A percentile compares a stretch with the other conserved stretches of the same genome.
phyloP scores from a whole-genome alignment of 129 eudicot species.

The Scalesia atractyloides region DNA sequence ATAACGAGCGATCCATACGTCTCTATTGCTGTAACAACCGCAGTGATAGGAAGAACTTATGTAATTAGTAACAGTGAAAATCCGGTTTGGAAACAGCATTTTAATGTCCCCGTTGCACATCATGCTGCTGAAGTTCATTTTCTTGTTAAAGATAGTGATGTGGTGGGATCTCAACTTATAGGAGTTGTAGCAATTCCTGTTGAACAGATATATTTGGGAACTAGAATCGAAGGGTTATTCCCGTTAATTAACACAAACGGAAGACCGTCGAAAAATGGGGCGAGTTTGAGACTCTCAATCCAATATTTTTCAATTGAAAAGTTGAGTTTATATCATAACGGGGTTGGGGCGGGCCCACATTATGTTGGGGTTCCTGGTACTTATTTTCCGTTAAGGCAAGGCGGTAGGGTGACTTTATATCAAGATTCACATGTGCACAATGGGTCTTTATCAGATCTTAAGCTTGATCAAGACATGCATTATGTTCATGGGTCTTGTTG shows the following conservation, averaged over 20 bases:
- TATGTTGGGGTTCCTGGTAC: constrained; percentile 52
- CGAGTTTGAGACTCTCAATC: constrained; percentile 68
- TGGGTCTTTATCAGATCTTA: constrained; percentile 66
- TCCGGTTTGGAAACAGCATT: constrained; percentile 91
- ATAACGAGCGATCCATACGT: constrained; percentile 82
- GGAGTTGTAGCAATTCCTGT: constrained; percentile 77
- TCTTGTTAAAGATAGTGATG: constrained; percentile 88
- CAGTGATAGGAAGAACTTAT: constrained; percentile 82
- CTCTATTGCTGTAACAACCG: constrained; percentile 57
- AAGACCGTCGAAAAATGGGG: constrained; percentile 77
- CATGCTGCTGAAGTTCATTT: constrained; percentile 79
- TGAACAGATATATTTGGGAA: constrained; percentile 64
- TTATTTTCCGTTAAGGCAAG: constrained; percentile 87
- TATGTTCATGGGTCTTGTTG: constrained; percentile 93
- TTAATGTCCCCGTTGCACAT: constrained; percentile 90
- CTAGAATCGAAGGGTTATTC: constrained; percentile 62
- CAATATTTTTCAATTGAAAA: constrained; percentile 73
- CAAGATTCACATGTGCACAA: constrained; percentile 95
- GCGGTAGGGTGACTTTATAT: constrained; percentile 84
- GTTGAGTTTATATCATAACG: constrained; percentile 62
- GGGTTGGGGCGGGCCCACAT: constrained; percentile 73
- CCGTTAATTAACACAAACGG: constrained; percentile 69
- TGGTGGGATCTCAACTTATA: constrained; percentile 91
- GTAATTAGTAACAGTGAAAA: constrained; percentile 79
- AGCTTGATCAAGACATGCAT: constrained; percentile 65